Conservation (phyloP, 495 filamentous ascomycete genomes). For the Neurospora hispaniola region DNA sequence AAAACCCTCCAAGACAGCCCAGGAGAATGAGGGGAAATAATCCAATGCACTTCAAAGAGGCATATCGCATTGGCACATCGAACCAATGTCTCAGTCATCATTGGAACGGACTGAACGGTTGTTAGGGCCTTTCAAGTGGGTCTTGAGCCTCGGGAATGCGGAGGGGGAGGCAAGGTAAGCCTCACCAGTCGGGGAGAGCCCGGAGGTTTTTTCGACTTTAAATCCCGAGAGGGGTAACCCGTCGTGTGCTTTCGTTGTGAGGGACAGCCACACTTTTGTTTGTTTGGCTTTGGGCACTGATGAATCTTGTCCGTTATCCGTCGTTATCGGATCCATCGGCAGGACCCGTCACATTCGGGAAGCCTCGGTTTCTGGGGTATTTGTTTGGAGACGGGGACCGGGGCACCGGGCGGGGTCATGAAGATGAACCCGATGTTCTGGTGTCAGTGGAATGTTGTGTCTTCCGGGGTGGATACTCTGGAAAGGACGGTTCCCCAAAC, state of each 20-base stretch:
- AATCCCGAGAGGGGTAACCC: not conserved
- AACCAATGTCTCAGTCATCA: not conserved
- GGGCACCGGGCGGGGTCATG: not conserved
- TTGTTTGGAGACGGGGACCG: not conserved
- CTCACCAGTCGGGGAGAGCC: not conserved
- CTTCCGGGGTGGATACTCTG: not conserved
- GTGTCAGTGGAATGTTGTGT: not conserved
- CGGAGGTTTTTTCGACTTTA: not conserved
- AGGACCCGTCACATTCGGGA: not conserved
- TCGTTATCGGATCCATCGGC: not conserved
- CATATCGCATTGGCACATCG: not conserved
- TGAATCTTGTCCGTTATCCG: not conserved
- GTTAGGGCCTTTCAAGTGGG: not conserved
- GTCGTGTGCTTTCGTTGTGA: not conserved
- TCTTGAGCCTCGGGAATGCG: not conserved
- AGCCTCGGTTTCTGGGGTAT: not conserved
- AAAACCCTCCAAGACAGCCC: not conserved
- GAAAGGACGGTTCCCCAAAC: not conserved
- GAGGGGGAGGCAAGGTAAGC: not conserved
- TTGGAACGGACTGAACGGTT: not conserved
- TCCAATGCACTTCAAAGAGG: not conserved
- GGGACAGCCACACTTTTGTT: not conserved
- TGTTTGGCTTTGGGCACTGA: not conserved
- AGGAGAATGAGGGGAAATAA: not conserved
- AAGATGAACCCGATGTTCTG: not conserved